These are phyloP conservation scores for Nosema muscidifuracis DNA, from an alignment of 371 early-diverging fungal species.

Conservation along the genomic window DNA sequence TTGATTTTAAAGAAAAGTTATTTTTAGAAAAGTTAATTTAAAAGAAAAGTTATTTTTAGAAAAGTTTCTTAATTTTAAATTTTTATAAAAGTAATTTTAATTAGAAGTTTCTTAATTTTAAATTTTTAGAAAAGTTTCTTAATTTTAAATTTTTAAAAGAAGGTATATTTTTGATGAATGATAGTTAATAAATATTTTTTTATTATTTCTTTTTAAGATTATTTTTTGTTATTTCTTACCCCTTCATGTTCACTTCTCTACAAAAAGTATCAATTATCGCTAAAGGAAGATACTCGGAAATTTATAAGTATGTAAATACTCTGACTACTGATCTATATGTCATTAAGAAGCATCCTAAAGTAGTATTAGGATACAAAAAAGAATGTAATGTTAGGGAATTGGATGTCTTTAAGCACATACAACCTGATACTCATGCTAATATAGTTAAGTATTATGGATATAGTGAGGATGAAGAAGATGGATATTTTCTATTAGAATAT, in stretches of 20 bases:
- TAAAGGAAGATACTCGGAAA: conserved; percentile 3
- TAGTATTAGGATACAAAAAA: background rate
- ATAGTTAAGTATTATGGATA: conserved; percentile 10
- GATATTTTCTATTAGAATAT: conserved; percentile 8
- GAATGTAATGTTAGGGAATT: background rate
- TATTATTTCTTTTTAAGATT: no score
- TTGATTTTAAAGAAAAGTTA: no score
- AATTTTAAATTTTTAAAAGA: no score
- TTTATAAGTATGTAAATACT: background rate
- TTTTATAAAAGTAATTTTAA: no score
- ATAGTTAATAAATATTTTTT: no score
- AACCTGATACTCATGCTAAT: background rate
- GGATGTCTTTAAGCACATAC: background rate
- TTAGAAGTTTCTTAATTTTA: no score
- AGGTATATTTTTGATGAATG: no score
- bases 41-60: no score
- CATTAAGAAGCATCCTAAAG: background rate
- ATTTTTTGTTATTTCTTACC: no score
- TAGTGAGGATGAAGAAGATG: conserved; percentile 1
- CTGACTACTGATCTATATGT: background rate
- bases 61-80: no score
- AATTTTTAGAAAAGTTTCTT: no score
- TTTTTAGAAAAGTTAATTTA: no score
- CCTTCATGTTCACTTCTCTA: background rate
- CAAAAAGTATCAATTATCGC: background rate